Evolutionary conservation across 805 yeast genomes (phyloP), one percentile per base, ranked within the genome.

Genomic region (Candida hispaniensis): DNA sequence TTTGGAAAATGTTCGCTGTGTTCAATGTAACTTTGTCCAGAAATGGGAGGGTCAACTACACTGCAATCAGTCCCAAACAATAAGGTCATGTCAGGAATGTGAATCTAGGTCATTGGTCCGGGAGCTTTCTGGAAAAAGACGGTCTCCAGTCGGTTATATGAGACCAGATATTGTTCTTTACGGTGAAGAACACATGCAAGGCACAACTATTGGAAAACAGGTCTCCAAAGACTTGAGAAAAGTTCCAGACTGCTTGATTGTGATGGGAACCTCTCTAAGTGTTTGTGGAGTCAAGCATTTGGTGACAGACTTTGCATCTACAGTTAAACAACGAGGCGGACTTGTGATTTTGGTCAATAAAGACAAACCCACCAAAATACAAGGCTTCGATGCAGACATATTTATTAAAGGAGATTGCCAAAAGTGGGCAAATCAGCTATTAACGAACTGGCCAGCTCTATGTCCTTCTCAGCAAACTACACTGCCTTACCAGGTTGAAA

Each of bases 141-240:
- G 69, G 6, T 72, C 79, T 1, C 77, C 81, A 0, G 70, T 77
- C 4, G 98, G 98, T 1, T 56, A 72, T 15, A 59, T 91, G 26
- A 66, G 95, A 39, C 98, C 98, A 4, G 79, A 79, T 48, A 85
- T 88, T 40, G 94, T 88, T 2, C 63, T 88, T 14, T 88, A 88
- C 54, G 96, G 96, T 2, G 97, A 88, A 51, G 76, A 85, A 48
- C 97, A 88, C 55, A 95, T 95, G 1, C 72, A 73, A 43, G 74
- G 85, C 4, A 94, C 82, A 42, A 58, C 64, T n/a, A 73, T 88
- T 25, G 79, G 93, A 2, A 66, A 65, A 29, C 83, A 85, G 6
- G 57, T 81, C 23, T 66, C 62, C 32, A 62, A 67, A 13, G 97
- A 88, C 57, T 50, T 82, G 40, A 44, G 41, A 18, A 23, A 55